Base-by-base conservation (phyloP, 2,329 filamentous ascomycete genomes). In the Paecilomyces niveus region DNA sequence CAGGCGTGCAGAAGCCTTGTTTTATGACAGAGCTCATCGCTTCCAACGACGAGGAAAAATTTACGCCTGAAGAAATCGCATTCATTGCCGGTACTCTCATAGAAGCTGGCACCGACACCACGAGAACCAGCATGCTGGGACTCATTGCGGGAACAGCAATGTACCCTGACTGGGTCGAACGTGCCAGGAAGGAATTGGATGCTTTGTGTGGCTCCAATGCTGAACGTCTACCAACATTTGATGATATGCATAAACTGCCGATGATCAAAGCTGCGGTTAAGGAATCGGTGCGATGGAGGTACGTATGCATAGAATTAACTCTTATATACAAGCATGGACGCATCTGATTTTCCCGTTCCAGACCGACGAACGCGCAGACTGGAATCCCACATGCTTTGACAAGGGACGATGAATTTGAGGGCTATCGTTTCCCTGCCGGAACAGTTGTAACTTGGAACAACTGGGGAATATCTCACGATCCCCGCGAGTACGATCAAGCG, bases 351-450 rank as follows among this genome's bases (percentile, higher is more conserved):
- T 24, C 13, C 3, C 7, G 9, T 13, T 26, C 3, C 8, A 22
- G 21, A 22, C 24, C 24, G 4, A 52, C 21, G 49, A 52, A 26
- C 9, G 49, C 49, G 18, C 13, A 22, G 13, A 65, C 77, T 0
- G 77, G 74, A 0, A 74, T 75, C 3, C 79, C 78, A 1, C 63
- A 66, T 45, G 45, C 33, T 3, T 50, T 62, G 13, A 64, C 58
- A 11, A 15, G 59, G 31, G 57, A 65, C 39, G 54, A 65, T 15
- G 58, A 64, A 26, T 63, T 64, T 54, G 61, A 67, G 29, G 62
- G 63, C 7, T 64, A 65, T 51, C 53, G 60, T 15, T 63, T 69
- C 35, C 68, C 65, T 8, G 63, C 62, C 9, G 62, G 61, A 2
- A 67, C 64, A 2, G 22, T 64, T 6, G 64, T 66, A 22, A 65